Evolutionary conservation across 441 rosid species (phyloP).

Genomic region (Omphalea diandra): DNA sequence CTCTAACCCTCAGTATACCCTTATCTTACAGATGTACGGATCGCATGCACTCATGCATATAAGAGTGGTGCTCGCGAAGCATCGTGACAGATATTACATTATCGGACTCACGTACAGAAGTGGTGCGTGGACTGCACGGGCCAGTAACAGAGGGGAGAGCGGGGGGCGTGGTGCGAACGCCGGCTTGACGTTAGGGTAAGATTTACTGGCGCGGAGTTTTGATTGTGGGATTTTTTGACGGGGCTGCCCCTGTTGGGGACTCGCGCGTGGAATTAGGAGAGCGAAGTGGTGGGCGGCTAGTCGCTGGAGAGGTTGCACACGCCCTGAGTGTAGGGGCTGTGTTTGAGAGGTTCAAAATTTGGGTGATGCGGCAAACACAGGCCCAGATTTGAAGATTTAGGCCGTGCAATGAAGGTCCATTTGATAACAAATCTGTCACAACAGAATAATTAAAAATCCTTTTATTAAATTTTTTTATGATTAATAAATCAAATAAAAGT

Average conservation of each 20-base stretch:
- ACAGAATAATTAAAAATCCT: no score
- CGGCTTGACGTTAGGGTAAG: not conserved
- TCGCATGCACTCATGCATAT: slow-evolving; percentile 29
- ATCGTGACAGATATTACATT: not conserved
- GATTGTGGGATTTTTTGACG: slow-evolving; percentile 7
- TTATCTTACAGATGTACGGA: slow-evolving; percentile 75
- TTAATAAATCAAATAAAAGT: no score
- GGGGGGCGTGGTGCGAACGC: not conserved
- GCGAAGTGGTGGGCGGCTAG: no score
- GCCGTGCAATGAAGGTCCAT: not conserved
- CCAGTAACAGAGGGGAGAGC: not conserved
- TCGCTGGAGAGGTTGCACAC: slow-evolving; percentile 8
- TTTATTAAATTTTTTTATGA: no score
- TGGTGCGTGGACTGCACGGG: not conserved
- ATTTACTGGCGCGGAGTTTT: slow-evolving; percentile 31
- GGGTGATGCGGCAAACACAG: slow-evolving; percentile 3
- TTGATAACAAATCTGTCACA: not conserved
- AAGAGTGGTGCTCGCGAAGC: slow-evolving; percentile 41
- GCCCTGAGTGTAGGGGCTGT: slow-evolving; percentile 15
- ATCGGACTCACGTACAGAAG: slow-evolving; percentile 14
- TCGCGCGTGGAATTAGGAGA: slow-evolving; percentile 26
- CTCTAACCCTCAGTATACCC: slow-evolving; percentile 30
- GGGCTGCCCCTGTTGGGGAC: not conserved
- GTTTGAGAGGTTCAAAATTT: not conserved
- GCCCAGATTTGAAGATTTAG: slow-evolving; percentile 4